Evolutionary conservation across 106 monocot genomes (phyloP).

Genomic region (Phalaenopsis equestris): DNA sequence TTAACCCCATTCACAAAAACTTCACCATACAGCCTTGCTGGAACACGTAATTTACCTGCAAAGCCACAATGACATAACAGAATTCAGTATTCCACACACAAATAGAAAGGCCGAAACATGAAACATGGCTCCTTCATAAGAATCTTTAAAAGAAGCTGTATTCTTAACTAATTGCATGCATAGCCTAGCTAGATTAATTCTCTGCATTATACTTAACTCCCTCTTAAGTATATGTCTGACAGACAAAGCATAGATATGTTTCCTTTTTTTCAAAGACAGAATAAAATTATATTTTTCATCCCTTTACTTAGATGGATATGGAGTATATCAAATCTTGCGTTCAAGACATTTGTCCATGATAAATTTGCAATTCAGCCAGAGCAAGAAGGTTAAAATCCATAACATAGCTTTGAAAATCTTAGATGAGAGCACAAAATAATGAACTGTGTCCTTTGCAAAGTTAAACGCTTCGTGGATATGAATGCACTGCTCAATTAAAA

Average conservation of each 20-base stretch:
- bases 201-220: neutral
- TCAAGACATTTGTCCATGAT: neutral
- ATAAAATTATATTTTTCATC: neutral
- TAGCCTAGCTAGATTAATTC: neutral
- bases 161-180: neutral
- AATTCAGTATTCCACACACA: neutral
- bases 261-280: neutral
- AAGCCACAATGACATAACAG: constrained; percentile 9
- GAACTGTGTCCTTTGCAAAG: neutral
- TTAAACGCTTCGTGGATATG: neutral
- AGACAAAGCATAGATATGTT: neutral
- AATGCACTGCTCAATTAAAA: neutral
- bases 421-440: neutral
- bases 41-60: constrained; percentile 59
- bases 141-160: neutral
- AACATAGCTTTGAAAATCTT: neutral
- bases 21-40: constrained; percentile 77
- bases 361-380: neutral
- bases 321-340: neutral
- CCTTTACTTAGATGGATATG: neutral
- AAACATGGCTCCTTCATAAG: neutral
- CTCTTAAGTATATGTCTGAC: neutral
- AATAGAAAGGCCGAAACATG: neutral
- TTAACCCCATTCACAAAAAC: constrained; percentile 85
- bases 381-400: neutral